phyloP scores from a whole-genome alignment of 768 basidiomycete species.

The Lactarius sp. region DNA sequence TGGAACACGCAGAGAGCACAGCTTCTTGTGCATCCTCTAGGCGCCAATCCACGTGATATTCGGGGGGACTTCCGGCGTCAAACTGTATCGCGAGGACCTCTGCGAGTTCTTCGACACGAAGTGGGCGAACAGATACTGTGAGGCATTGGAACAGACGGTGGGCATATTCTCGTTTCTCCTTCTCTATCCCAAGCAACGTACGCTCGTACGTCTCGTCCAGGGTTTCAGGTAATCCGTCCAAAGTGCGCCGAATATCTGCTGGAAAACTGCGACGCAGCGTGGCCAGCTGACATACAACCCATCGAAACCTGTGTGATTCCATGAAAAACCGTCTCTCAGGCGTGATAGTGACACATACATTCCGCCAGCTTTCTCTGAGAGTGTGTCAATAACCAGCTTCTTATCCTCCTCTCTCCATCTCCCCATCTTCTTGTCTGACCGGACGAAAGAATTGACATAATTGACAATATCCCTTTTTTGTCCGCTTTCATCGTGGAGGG shows the following conservation, averaged over 20 bases:
- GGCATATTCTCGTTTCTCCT: no score
- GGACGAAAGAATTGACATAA: background rate
- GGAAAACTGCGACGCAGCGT: slow-evolving; percentile 4
- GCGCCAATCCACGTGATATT: no score
- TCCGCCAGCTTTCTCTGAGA: slow-evolving; percentile 3
- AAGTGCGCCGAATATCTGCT: background rate
- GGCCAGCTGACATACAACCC: slow-evolving; percentile 7
- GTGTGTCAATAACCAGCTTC: background rate
- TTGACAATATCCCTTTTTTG: background rate
- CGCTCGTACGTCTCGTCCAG: slow-evolving; percentile 9
- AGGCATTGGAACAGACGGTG: no score
- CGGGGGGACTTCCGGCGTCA: no score
- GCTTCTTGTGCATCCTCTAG: no score
- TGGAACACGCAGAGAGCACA: background rate
- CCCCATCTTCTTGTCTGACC: background rate
- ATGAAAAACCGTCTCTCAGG: background rate
- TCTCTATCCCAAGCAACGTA: background rate
- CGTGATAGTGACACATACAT: background rate
- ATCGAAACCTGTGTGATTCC: background rate
- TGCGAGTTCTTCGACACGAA: no score
- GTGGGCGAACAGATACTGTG: no score
- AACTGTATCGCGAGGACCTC: no score
- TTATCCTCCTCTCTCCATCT: background rate
- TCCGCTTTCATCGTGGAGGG: background rate
- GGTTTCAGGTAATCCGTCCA: slow-evolving; percentile 5